Conservation (phyloP, 2,329 filamentous ascomycete genomes). For the Colletotrichum limetticola region DNA sequence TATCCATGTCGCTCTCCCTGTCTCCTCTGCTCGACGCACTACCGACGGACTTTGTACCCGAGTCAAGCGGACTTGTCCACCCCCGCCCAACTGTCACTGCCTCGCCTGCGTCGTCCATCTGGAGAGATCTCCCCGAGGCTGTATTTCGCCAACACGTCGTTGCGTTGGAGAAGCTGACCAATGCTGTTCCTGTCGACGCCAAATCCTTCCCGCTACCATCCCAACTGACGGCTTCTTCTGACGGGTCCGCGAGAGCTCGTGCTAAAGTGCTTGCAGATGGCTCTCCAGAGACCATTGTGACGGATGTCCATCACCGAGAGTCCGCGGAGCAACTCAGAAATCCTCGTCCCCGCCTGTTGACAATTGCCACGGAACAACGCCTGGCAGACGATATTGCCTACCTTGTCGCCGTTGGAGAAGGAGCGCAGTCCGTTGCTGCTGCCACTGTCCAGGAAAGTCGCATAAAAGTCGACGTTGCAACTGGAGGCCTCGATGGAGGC, state of each 20-base stretch:
- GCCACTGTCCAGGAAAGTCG: constrained; percentile 31
- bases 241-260: not conserved
- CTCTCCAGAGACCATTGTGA: not conserved
- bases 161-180: constrained; percentile 30
- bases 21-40: not conserved
- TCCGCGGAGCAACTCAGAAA: not conserved
- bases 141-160: constrained; percentile 31
- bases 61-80: not conserved
- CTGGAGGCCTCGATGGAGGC: not conserved
- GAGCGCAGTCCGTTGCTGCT: constrained; percentile 35
- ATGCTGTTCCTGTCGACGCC: constrained; percentile 30
- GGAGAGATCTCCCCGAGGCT: constrained; percentile 23
- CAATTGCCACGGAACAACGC: constrained; percentile 25
- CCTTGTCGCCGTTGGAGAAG: constrained; percentile 33
- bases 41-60: not conserved
- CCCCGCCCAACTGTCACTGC: constrained; percentile 23
- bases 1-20: constrained; percentile 20
- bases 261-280: not conserved
- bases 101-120: constrained; percentile 26
- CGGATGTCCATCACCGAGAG: not conserved
- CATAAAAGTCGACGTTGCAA: not conserved
- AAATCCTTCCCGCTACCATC: constrained; percentile 12
- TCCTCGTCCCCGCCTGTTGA: constrained; percentile 4
- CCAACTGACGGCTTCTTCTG: not conserved
- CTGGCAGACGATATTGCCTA: constrained; percentile 34